These are phyloP conservation scores for Fusarium tjaetaba DNA, from an alignment of 2,329 filamentous ascomycete species.

Conservation along the genomic window DNA sequence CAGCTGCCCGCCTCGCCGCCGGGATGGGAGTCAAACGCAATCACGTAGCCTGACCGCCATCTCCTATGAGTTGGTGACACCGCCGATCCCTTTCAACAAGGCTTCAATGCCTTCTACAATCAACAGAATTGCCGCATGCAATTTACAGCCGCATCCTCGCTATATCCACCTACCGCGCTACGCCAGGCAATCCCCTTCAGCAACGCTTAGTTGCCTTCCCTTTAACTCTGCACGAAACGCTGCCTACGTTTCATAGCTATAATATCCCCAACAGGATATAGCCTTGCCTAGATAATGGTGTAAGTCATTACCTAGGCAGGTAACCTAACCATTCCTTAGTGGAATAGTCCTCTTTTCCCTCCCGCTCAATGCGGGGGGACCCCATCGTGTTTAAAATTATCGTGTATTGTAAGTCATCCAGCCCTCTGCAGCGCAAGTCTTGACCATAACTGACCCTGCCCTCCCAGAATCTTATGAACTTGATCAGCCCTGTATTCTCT, in stretches of 20 bases:
- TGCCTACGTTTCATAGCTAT: background rate
- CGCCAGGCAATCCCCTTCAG: background rate
- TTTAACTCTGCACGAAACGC: background rate
- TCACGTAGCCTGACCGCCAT: background rate
- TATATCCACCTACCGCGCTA: background rate
- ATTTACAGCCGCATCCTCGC: no score
- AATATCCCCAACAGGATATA: background rate
- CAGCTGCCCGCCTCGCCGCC: no score
- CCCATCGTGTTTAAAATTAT: background rate
- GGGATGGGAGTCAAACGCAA: no score
- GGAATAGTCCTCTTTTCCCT: background rate
- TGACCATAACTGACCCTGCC: background rate
- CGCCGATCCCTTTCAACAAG: background rate
- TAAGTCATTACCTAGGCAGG: background rate
- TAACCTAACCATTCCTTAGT: background rate
- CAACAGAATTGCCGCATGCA: background rate
- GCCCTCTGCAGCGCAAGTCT: background rate
- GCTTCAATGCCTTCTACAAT: background rate
- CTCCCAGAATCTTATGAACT: background rate
- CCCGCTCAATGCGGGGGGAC: background rate
- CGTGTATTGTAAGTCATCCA: background rate
- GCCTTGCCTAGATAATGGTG: background rate
- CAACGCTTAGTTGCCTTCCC: background rate
- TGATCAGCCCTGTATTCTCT: background rate
- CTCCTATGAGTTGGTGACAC: background rate